Base-by-base conservation (phyloP, 306 rosid species). In the Acacia melanoxylon region DNA sequence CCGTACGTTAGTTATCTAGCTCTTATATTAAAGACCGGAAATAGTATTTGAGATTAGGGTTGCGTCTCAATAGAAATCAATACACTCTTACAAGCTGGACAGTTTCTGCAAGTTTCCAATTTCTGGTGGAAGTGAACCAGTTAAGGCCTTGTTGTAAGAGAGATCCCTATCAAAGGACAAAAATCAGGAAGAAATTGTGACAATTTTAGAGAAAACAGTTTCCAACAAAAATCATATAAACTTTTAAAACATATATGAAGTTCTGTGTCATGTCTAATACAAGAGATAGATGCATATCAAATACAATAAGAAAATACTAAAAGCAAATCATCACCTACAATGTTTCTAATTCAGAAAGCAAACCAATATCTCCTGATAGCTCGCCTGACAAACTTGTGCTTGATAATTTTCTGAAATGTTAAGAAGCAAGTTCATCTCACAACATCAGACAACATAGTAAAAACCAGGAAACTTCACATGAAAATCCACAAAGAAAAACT, bases 31-130 rank as follows among this genome's bases (percentile, higher is more conserved):
- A 31, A 4, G 2, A 31, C 0, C 35, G 4, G 35, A 31, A 0
- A 31, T 31, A 31, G 35, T 31, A 37, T 29, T 35, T 40, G 72
- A 44, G 29, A 49, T n/a, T 31, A 11, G 13, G 5, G 37, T 15
- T 62, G 15, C 75, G 44, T 77, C 31, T 54, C 52, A 31, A 66
- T 14, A 82, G 78, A 41, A 78, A 75, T 41, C 19, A 54, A 59
- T 44, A 70, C 66, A 54, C 22, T 41, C 89, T 87, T 89, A 92
- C 97, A 92, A 78, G 82, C 66, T 74, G 35, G 75, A 40, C 27
- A 92, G 90, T 68, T 92, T 90, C 81, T 41, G 82, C 85, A 92
- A 81, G 41, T 77, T 82, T 82, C 89, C 93, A 27, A 92, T 90
- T 83, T 78, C 72, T 27, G 0, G 14, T 24, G 91, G 92, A 72